Conservation (phyloP, 305 asterid genomes). For the Fraxinus platypoda region DNA sequence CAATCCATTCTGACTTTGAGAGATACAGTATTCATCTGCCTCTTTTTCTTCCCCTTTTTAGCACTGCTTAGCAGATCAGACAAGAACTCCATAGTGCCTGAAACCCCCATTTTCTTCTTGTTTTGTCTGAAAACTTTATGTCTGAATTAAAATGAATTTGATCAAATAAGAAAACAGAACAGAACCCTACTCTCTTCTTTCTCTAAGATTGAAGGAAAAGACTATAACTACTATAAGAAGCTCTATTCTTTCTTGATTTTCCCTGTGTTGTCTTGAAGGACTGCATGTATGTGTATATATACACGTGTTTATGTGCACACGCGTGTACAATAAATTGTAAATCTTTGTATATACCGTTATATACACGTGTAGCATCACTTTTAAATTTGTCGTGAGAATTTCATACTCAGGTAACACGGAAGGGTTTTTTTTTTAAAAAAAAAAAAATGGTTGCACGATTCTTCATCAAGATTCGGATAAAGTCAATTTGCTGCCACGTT, state of each 20-base stretch:
- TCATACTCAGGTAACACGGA: conserved; percentile 32
- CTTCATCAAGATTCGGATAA: conserved; percentile 11
- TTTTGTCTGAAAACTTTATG: background rate
- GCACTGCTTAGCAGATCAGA: conserved; percentile 50
- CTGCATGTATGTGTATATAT: background rate
- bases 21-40: conserved; percentile 49
- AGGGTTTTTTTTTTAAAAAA: background rate
- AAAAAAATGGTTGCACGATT: background rate
- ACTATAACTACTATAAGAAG: background rate
- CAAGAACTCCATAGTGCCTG: conserved; percentile 72
- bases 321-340: background rate
- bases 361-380: too few relatives aligned
- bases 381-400: background rate
- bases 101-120: conserved; percentile 54
- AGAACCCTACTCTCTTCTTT: background rate
- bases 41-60: conserved; percentile 59
- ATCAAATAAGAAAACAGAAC: background rate
- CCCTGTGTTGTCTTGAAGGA: background rate
- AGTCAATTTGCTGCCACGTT: conserved; percentile 15
- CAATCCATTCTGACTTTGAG: conserved; percentile 79
- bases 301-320: background rate
- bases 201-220: background rate
- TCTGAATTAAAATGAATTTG: background rate
- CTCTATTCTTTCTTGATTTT: background rate
- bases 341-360: too few relatives aligned